Conservation (phyloP, 2,329 filamentous ascomycete species). For the Ascochyta clinopodiicola region DNA sequence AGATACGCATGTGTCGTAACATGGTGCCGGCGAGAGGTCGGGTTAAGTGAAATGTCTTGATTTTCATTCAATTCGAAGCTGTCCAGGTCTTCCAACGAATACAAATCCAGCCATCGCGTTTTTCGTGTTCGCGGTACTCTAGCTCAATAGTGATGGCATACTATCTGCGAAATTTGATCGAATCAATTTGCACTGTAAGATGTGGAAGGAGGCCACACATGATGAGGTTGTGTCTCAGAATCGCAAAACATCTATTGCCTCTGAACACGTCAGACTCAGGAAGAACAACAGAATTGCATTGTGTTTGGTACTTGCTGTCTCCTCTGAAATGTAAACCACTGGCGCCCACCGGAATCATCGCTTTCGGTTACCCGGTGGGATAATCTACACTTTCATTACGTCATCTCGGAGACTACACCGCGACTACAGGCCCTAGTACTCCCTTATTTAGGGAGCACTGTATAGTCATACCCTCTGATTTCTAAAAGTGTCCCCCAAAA, state of each 20-base stretch:
- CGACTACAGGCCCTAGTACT: not conserved
- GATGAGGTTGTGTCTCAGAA: too few relatives aligned
- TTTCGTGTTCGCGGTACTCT: too few relatives aligned
- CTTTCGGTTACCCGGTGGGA: constrained; percentile 5
- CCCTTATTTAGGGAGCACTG: not conserved
- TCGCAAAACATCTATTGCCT: too few relatives aligned
- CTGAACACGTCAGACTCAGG: too few relatives aligned
- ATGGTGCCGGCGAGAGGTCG: constrained; percentile 21
- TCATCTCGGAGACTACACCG: constrained; percentile 12
- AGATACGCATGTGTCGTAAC: constrained; percentile 1
- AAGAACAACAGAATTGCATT: too few relatives aligned
- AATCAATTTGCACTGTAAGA: too few relatives aligned
- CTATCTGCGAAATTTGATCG: too few relatives aligned
- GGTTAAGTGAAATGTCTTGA: constrained; percentile 6
- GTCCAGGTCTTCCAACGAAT: not conserved
- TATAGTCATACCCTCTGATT: not conserved
- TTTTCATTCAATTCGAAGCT: not conserved
- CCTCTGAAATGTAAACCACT: not conserved
- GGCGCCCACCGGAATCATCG: not conserved
- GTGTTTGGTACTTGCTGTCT: too few relatives aligned
- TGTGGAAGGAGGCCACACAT: too few relatives aligned
- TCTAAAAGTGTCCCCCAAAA: not conserved
- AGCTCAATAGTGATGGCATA: too few relatives aligned
- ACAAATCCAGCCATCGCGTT: too few relatives aligned
- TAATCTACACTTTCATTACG: constrained; percentile 1